Percentiles rank a stretch among this genome's conserved stretches.
phyloP scores from a whole-genome alignment of 1,284 basidiomycete genomes.

The Malassezia equina region DNA sequence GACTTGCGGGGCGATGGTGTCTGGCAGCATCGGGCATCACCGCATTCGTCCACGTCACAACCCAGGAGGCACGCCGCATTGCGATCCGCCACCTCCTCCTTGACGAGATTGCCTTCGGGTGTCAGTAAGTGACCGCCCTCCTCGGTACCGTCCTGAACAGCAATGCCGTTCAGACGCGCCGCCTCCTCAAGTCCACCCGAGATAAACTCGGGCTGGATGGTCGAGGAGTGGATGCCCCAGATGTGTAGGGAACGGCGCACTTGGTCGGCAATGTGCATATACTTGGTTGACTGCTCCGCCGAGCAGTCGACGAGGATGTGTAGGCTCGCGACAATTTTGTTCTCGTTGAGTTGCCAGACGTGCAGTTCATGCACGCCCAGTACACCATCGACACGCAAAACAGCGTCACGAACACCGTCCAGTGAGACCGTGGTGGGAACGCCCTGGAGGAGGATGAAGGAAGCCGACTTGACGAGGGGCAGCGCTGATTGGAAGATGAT shows the following conservation, averaged over 20 bases:
- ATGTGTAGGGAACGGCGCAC: constrained; percentile 74
- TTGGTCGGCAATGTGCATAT: constrained; percentile 76
- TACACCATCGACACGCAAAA: constrained; percentile 73
- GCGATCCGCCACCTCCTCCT: constrained; percentile 29
- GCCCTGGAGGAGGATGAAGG: constrained; percentile 92
- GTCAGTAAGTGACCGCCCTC: constrained; percentile 27
- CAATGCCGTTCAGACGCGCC: constrained; percentile 27
- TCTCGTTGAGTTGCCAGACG: constrained; percentile 84
- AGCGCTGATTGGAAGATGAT: constrained; percentile 95
- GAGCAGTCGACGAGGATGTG: constrained; percentile 71
- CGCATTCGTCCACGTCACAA: constrained; percentile 38
- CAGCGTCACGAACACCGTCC: constrained; percentile 69
- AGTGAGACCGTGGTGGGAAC: constrained; percentile 82
- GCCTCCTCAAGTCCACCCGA: constrained; percentile 37
- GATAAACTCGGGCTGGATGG: constrained; percentile 47
- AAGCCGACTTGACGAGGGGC: constrained; percentile 84
- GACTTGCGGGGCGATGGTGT: neutral
- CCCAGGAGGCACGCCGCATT: constrained; percentile 38
- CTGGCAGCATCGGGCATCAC: constrained; percentile 31
- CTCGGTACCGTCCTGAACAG: constrained; percentile 24
- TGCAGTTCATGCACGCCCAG: constrained; percentile 79
- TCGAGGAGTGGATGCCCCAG: constrained; percentile 78
- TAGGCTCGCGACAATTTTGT: constrained; percentile 85
- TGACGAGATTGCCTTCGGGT: constrained; percentile 30
- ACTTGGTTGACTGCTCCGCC: constrained; percentile 54